Conservation (phyloP, 2,329 filamentous ascomycete species). For the Hirsutella rhossiliensis region DNA sequence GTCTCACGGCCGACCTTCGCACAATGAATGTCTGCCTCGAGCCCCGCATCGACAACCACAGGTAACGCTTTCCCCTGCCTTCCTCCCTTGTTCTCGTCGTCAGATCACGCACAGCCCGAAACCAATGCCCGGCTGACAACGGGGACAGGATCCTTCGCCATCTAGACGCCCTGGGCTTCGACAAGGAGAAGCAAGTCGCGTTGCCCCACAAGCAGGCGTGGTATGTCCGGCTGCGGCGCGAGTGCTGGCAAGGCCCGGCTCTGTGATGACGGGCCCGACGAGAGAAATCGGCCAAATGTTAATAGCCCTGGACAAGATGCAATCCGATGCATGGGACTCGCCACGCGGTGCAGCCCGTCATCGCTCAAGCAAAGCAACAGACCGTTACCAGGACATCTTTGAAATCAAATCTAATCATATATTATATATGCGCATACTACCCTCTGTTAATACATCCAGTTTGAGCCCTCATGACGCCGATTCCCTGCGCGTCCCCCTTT, state of each 20-base stretch:
- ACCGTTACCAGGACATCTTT: no score
- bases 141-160: conserved; percentile 32
- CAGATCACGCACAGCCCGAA: neutral
- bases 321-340: no score
- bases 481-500: no score
- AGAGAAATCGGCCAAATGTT: no score
- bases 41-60: conserved; percentile 80
- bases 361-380: no score
- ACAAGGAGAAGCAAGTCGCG: conserved; percentile 72
- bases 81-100: neutral
- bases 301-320: no score
- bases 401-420: no score
- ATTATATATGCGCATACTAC: no score
- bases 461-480: no score
- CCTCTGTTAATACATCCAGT: no score
- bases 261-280: conserved; percentile 21
- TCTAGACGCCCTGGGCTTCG: conserved; percentile 64
- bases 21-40: conserved; percentile 80
- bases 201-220: conserved; percentile 92
- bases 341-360: no score
- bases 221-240: conserved; percentile 66
- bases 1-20: conserved; percentile 62
- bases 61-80: conserved; percentile 40
- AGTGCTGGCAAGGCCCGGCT: conserved; percentile 64
- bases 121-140: neutral